phyloP scores from a whole-genome alignment of 768 basidiomycete genomes.

The Rubroboletus satanas region DNA sequence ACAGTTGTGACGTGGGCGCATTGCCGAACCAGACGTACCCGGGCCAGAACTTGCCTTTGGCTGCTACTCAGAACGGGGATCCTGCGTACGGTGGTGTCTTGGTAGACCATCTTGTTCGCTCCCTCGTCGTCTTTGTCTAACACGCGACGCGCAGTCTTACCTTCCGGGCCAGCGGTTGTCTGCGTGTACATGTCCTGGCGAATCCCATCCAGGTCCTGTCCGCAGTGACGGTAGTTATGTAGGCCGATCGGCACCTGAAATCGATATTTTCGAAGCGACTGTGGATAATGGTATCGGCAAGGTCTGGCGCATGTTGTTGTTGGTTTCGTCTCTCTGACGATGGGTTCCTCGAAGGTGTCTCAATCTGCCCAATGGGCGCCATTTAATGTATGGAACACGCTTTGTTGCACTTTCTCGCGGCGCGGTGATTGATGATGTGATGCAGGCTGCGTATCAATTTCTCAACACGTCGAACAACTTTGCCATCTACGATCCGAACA shows the following conservation, averaged over 20 bases:
- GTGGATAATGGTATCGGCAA: constrained; percentile 32
- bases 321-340: constrained; percentile 7
- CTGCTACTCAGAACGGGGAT: constrained; percentile 40
- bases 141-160: constrained; percentile 32
- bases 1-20: constrained; percentile 74
- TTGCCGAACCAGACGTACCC: constrained; percentile 67
- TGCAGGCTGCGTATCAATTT: constrained; percentile 43
- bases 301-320: constrained; percentile 21
- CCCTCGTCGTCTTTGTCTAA: neutral
- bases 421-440: neutral
- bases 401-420: neutral
- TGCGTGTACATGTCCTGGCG: constrained; percentile 54
- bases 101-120: constrained; percentile 13
- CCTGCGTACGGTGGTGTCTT: constrained; percentile 27
- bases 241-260: constrained; percentile 56
- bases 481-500: constrained; percentile 35
- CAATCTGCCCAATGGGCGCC: constrained; percentile 50
- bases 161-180: constrained; percentile 56
- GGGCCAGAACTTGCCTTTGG: constrained; percentile 41
- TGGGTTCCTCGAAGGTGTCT: constrained; percentile 38
- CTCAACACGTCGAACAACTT: constrained; percentile 34
- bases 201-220: constrained; percentile 56
- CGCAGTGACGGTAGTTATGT: constrained; percentile 45
- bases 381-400: constrained; percentile 26
- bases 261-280: constrained; percentile 55